A percentile compares a stretch with the other conserved stretches of the same genome.
phyloP scores from a whole-genome alignment of 1,139 yeast genomes.

The Hyphopichia burtonii region DNA sequence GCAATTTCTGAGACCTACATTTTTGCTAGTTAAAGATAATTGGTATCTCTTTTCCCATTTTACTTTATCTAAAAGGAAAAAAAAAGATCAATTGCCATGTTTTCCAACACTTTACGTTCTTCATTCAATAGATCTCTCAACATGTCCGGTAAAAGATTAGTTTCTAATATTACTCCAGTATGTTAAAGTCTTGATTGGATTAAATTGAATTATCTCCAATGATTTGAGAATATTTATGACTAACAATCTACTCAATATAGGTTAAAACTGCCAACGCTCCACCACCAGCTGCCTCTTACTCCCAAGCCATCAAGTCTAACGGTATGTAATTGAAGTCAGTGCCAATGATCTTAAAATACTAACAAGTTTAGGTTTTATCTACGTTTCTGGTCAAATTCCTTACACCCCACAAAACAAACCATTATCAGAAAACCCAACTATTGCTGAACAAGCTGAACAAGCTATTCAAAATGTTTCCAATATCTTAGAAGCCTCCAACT shows the following conservation, averaged over 20 bases:
- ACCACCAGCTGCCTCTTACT: constrained; percentile 93
- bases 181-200: constrained; percentile 14
- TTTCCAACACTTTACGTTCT: constrained; percentile 18
- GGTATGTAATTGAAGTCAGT: constrained; percentile 39
- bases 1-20: not conserved
- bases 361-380: constrained; percentile 56
- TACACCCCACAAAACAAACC: constrained; percentile 81
- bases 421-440: constrained; percentile 62
- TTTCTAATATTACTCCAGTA: constrained; percentile 48
- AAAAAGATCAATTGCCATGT: constrained; percentile 11
- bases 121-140: constrained; percentile 18
- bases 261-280: constrained; percentile 78
- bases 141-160: constrained; percentile 34
- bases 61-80: not conserved
- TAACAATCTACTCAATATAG: constrained; percentile 24
- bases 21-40: not conserved
- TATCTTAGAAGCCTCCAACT: constrained; percentile 79
- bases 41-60: not conserved
- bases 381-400: constrained; percentile 95
- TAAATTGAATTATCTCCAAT: not conserved
- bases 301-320: constrained; percentile 88
- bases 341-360: not conserved
- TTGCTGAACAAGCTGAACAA: constrained; percentile 83
- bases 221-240: not conserved
- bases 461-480: constrained; percentile 72